Conservation (phyloP, 1,284 basidiomycete species). For the Albatrellus sp. region DNA sequence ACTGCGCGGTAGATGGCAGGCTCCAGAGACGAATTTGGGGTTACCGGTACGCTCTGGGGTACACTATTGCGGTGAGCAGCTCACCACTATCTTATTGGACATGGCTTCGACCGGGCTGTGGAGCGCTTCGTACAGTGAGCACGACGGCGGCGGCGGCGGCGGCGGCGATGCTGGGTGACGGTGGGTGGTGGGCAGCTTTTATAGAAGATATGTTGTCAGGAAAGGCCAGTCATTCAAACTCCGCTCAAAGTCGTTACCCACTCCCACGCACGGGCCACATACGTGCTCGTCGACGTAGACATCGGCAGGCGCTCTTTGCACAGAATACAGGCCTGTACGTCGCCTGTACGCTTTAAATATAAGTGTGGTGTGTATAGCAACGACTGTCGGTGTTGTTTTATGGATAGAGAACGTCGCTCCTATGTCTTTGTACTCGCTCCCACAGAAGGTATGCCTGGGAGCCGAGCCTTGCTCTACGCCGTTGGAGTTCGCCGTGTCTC, state of each 20-base stretch:
- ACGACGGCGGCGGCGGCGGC: slow-evolving; percentile 17
- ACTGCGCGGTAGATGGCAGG: slow-evolving; percentile 85
- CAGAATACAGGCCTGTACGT: too few relatives aligned
- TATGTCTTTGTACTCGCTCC: too few relatives aligned
- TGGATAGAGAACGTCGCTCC: too few relatives aligned
- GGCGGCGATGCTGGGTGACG: slow-evolving; percentile 22
- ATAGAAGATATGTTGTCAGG: slow-evolving; percentile 32
- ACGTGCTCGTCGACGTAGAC: too few relatives aligned
- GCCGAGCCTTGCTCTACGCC: too few relatives aligned
- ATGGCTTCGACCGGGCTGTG: slow-evolving; percentile 27
- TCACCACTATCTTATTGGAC: slow-evolving; percentile 89
- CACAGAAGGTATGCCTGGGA: too few relatives aligned
- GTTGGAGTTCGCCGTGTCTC: too few relatives aligned
- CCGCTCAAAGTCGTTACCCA: slow-evolving; percentile 10
- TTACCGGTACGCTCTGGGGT: slow-evolving; percentile 40
- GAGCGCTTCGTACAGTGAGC: slow-evolving; percentile 23
- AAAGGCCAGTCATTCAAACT: slow-evolving; percentile 27
- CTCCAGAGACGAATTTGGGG: slow-evolving; percentile 34
- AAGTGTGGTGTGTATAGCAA: too few relatives aligned
- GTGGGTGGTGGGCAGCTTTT: slow-evolving; percentile 28
- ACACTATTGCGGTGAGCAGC: slow-evolving; percentile 52
- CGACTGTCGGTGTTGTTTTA: too few relatives aligned
- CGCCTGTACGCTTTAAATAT: too few relatives aligned
- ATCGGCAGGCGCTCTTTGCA: too few relatives aligned
- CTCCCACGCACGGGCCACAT: slow-evolving; percentile 38